A percentile compares a stretch with the other conserved stretches of the same genome.
These are phyloP conservation scores for Nicotiana attenuata DNA, from an alignment of 257 asterid genomes.

Conservation along the genomic window DNA sequence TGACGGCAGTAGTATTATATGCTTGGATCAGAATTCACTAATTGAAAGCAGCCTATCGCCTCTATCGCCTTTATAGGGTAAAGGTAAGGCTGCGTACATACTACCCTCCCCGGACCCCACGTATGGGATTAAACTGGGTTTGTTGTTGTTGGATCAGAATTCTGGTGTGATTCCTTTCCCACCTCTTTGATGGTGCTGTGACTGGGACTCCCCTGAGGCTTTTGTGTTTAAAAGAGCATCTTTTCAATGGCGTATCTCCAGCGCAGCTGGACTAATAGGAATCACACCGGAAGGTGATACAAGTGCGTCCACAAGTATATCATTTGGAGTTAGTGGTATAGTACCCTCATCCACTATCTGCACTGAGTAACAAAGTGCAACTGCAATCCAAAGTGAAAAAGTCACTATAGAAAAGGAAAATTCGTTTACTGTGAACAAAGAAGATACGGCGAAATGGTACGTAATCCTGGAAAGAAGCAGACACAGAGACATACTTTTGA, in stretches of 20 bases:
- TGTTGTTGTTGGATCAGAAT: no score
- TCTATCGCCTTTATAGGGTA: no score
- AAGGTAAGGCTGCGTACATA: no score
- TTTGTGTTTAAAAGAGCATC: neutral
- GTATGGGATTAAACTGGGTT: no score
- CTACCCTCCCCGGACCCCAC: no score
- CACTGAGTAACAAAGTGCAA: slow-evolving; percentile 73
- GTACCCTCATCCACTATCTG: slow-evolving; percentile 72
- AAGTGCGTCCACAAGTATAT: slow-evolving; percentile 71
- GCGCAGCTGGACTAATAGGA: slow-evolving; percentile 54
- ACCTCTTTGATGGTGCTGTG: neutral
- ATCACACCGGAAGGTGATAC: slow-evolving; percentile 69
- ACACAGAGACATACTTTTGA: slow-evolving; percentile 37
- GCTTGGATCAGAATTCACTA: neutral
- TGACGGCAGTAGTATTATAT: neutral
- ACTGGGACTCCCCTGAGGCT: neutral
- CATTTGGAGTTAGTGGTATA: slow-evolving; percentile 75
- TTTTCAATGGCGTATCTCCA: slow-evolving; percentile 24
- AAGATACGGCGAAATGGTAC: neutral
- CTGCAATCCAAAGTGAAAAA: slow-evolving; percentile 27
- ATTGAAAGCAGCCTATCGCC: no score
- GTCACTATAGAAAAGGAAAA: neutral
- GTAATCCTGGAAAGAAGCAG: neutral
- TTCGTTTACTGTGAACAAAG: neutral
- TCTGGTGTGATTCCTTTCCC: neutral